Percentiles rank a stretch among this genome's conserved stretches.
Conservation (phyloP, 352 stramenopile species). For the Phytophthora sansomeana region DNA sequence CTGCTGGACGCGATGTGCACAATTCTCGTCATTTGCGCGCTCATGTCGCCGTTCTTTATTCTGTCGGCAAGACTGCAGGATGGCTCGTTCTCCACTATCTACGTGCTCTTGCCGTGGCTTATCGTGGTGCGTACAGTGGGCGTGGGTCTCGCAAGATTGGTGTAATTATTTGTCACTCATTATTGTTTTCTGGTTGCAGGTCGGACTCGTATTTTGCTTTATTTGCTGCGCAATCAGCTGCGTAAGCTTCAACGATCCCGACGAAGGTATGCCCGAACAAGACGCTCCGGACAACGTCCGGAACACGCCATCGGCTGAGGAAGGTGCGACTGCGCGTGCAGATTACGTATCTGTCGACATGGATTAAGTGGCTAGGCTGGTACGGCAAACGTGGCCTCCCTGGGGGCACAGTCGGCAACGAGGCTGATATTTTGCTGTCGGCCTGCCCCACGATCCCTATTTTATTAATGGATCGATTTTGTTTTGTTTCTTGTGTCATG, state of each 20-base stretch:
- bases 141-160: no score
- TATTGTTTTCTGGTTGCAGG: conserved; percentile 34
- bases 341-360: conserved; percentile 76
- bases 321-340: conserved; percentile 70
- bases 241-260: conserved; percentile 57
- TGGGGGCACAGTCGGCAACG: conserved; percentile 12
- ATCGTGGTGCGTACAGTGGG: conserved; percentile 68
- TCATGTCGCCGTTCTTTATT: conserved; percentile 85
- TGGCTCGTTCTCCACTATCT: conserved; percentile 79
- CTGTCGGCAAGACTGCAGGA: conserved; percentile 75
- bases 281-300: conserved; percentile 45
- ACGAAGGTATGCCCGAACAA: conserved; percentile 47
- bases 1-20: conserved; percentile 65
- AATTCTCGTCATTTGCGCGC: conserved; percentile 54
- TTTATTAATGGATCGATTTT: conserved; percentile 51
- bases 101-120: conserved; percentile 84
- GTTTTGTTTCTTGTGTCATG: conserved; percentile 23
- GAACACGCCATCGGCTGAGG: conserved; percentile 55
- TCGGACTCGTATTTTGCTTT: conserved; percentile 76
- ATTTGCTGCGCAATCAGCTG: conserved; percentile 83
- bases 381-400: conserved; percentile 7
- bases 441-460: conserved; percentile 39
- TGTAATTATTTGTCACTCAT: background rate
- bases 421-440: background rate
- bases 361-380: conserved; percentile 42